Conservation (phyloP, 164 flowering plant genomes). For the Chimonanthus salicifolius region DNA sequence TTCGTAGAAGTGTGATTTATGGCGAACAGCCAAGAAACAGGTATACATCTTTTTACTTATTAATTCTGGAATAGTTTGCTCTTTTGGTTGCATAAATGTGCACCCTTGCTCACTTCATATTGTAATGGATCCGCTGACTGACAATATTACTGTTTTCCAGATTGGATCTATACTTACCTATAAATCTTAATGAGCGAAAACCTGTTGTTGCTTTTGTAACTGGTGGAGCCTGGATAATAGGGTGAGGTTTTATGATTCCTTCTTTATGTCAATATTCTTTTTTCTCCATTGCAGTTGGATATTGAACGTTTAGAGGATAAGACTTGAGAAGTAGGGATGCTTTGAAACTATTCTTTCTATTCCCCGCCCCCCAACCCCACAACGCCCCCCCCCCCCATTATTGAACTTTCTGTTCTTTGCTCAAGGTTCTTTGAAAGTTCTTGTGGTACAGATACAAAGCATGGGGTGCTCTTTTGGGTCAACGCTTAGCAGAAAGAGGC, state of each 20-base stretch:
- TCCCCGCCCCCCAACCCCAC: background rate
- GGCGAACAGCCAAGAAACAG: conserved; percentile 92
- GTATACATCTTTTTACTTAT: conserved; percentile 18
- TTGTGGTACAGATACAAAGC: conserved; percentile 75
- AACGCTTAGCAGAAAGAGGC: conserved; percentile 74
- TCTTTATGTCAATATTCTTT: too few species aligned
- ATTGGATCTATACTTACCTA: conserved; percentile 83
- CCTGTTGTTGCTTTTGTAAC: conserved; percentile 96
- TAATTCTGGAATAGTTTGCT: background rate
- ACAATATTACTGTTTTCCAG: conserved; percentile 31
- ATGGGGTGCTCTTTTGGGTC: conserved; percentile 92
- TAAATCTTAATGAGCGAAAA: conserved; percentile 44
- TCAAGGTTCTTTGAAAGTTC: background rate
- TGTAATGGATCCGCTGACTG: background rate
- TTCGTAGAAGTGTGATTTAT: conserved; percentile 71
- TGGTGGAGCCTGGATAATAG: conserved; percentile 99
- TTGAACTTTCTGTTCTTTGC: background rate
- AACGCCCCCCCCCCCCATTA: background rate
- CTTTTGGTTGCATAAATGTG: background rate
- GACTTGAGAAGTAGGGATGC: too few species aligned
- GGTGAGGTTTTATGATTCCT: conserved; percentile 44
- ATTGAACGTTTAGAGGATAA: background rate
- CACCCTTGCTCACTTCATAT: conserved; percentile 1
- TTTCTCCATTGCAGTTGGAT: background rate
- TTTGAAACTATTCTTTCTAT: background rate